Percentiles rank a stretch among this genome's conserved stretches.
These are phyloP conservation scores for Alternaria incomplexa DNA, from an alignment of 2,329 filamentous ascomycete genomes.

Conservation along the genomic window DNA sequence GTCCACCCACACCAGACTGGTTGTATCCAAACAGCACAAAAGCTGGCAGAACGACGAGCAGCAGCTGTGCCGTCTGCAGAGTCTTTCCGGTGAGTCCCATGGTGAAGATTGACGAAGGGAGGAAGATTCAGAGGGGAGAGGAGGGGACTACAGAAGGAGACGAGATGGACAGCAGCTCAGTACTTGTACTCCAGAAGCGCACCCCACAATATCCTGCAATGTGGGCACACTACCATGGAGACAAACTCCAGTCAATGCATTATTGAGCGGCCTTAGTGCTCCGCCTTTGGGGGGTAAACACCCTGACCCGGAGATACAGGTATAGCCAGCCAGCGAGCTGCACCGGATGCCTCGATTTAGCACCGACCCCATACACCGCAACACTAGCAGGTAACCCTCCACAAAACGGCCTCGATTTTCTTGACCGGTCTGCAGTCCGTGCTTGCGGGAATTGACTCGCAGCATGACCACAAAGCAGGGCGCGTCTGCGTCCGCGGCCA, in stretches of 20 bases:
- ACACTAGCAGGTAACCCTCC: neutral
- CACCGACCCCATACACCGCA: slow-evolving; percentile 3
- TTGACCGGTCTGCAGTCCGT: slow-evolving; percentile 22
- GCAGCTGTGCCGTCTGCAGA: slow-evolving; percentile 40
- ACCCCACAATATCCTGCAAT: slow-evolving; percentile 29
- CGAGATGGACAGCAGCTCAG: slow-evolving; percentile 2
- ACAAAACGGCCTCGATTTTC: slow-evolving; percentile 2
- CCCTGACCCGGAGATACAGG: slow-evolving; percentile 2
- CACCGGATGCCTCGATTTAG: slow-evolving; percentile 2
- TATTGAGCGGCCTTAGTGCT: slow-evolving; percentile 1
- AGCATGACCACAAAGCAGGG: slow-evolving; percentile 3
- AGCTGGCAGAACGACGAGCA: slow-evolving; percentile 48
- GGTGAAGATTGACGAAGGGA: neutral
- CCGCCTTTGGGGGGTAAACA: slow-evolving; percentile 18
- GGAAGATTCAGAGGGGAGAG: slow-evolving; percentile 1
- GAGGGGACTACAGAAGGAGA: slow-evolving; percentile 11
- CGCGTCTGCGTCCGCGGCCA: slow-evolving; percentile 7
- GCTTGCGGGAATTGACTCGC: slow-evolving; percentile 9
- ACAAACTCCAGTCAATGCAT: slow-evolving; percentile 4
- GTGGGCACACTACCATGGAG: slow-evolving; percentile 13
- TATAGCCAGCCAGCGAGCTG: neutral
- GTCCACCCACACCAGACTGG: slow-evolving; percentile 57
- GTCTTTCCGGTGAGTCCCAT: slow-evolving; percentile 33
- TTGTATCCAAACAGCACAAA: slow-evolving; percentile 62
- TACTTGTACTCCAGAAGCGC: slow-evolving; percentile 25